Evolutionary conservation across 495 filamentous ascomycete species (phyloP).

Genomic region (Platismatia glauca): DNA sequence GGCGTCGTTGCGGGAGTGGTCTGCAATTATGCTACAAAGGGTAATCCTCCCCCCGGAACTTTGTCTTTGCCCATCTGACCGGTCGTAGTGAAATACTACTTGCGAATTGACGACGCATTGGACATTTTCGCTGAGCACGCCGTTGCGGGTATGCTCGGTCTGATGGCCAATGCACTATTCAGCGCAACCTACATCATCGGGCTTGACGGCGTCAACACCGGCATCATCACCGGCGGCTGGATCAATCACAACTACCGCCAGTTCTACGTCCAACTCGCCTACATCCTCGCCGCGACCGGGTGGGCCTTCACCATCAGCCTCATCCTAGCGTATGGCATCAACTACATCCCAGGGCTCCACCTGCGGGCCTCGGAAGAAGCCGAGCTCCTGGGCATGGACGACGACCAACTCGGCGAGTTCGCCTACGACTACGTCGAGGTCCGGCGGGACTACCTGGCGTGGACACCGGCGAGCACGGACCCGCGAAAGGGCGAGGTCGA

Average conservation of each 20-base stretch:
- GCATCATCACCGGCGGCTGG: slow-evolving; percentile 64
- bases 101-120: slow-evolving; percentile 92
- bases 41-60: slow-evolving; percentile 40
- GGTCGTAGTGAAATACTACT: slow-evolving; percentile 75
- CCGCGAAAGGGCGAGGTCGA: slow-evolving; percentile 53
- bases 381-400: slow-evolving; percentile 97
- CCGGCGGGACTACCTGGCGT: slow-evolving; percentile 90
- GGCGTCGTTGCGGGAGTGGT: slow-evolving; percentile 77
- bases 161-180: slow-evolving; percentile 90
- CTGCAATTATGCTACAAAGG: slow-evolving; percentile 92
- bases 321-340: slow-evolving; percentile 74
- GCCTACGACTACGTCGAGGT: slow-evolving; percentile 99
- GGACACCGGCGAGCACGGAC: slow-evolving; percentile 77
- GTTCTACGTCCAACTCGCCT: slow-evolving; percentile 87
- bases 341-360: slow-evolving; percentile 80
- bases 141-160: slow-evolving; percentile 84
- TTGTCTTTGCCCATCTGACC: slow-evolving; percentile 33
- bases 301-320: slow-evolving; percentile 83
- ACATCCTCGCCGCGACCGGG: slow-evolving; percentile 61
- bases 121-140: slow-evolving; percentile 98
- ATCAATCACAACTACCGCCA: slow-evolving; percentile 82
- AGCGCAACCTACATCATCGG: slow-evolving; percentile 83
- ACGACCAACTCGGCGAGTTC: slow-evolving; percentile 97
- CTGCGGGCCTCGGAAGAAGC: slow-evolving; percentile 91
- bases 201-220: slow-evolving; percentile 85